Percentiles rank a stretch among this genome's conserved stretches.
Conservation (phyloP, 768 basidiomycete species). For the Rhodotorula diobovata region DNA sequence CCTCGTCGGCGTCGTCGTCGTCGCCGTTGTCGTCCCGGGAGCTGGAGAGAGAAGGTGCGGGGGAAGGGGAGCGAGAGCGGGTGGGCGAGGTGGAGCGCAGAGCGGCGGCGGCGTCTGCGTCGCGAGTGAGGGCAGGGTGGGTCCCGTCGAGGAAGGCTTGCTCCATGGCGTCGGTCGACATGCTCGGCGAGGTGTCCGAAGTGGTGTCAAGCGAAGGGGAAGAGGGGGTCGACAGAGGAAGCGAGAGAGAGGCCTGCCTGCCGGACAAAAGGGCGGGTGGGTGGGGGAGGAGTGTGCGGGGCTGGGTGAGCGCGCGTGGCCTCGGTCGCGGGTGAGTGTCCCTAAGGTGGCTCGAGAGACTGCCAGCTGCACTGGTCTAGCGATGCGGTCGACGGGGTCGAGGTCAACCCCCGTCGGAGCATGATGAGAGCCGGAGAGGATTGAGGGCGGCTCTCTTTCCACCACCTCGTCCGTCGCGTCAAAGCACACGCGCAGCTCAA, state of each 20-base stretch:
- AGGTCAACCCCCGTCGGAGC: too few relatives aligned
- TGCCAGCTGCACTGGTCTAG: too few relatives aligned
- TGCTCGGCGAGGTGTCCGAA: background rate
- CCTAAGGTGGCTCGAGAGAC: too few relatives aligned
- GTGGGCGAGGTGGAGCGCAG: constrained; percentile 28
- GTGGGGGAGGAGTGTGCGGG: too few relatives aligned
- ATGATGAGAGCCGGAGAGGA: too few relatives aligned
- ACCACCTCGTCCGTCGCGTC: too few relatives aligned
- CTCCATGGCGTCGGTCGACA: constrained; percentile 15
- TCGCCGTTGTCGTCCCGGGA: background rate
- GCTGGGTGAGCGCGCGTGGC: too few relatives aligned
- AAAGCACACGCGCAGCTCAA: too few relatives aligned
- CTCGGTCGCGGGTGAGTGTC: too few relatives aligned
- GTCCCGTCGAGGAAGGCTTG: constrained; percentile 38
- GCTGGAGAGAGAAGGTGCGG: background rate
- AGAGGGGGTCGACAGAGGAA: background rate
- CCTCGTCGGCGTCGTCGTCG: background rate
- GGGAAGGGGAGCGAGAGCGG: constrained; percentile 10
- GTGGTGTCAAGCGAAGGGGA: background rate
- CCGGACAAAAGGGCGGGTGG: too few relatives aligned
- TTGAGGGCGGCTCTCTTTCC: too few relatives aligned
- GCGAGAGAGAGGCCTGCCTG: background rate
- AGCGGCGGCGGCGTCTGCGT: constrained; percentile 19
- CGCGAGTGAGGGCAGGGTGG: constrained; percentile 35
- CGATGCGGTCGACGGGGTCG: too few relatives aligned